Conservation (phyloP, 768 basidiomycete species). For the Asterophora parasitica region DNA sequence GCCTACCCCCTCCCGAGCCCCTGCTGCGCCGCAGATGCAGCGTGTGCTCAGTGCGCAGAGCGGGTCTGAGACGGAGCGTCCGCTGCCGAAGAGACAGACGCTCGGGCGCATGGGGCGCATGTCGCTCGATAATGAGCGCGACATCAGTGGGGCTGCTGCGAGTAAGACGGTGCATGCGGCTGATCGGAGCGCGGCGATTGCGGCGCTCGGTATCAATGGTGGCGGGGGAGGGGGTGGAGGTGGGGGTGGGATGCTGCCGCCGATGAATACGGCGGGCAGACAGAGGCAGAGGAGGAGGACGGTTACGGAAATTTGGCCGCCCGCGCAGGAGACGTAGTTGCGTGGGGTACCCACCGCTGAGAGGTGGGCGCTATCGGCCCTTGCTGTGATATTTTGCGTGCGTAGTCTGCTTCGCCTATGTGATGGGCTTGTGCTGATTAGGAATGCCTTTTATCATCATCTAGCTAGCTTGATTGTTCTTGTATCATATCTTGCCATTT, state of each 20-base stretch:
- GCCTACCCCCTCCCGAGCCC: background rate
- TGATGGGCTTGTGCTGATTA: background rate
- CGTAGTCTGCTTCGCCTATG: background rate
- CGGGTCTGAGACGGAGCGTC: slow-evolving; percentile 44
- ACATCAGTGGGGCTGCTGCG: slow-evolving; percentile 21
- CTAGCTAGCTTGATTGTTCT: background rate
- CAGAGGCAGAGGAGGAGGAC: slow-evolving; percentile 40
- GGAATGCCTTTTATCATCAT: no score
- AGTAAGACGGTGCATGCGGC: slow-evolving; percentile 30
- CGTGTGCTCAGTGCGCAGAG: slow-evolving; percentile 23
- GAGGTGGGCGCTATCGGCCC: no score
- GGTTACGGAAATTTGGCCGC: slow-evolving; percentile 43
- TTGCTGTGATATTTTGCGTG: background rate
- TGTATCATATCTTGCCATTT: background rate
- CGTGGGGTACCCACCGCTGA: no score
- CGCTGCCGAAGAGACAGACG: slow-evolving; percentile 37
- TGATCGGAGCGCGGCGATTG: slow-evolving; percentile 36
- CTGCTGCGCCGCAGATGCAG: background rate
- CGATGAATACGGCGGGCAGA: slow-evolving; percentile 21
- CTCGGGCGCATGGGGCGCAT: slow-evolving; percentile 31
- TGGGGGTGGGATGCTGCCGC: slow-evolving; percentile 12
- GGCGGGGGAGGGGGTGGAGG: slow-evolving; percentile 4
- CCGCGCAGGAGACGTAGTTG: no score
- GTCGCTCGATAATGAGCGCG: slow-evolving; percentile 39
- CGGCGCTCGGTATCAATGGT: slow-evolving; percentile 2